These are phyloP conservation scores for Tetracentron sinense DNA, from an alignment of 164 flowering plant genomes.

Conservation along the genomic window DNA sequence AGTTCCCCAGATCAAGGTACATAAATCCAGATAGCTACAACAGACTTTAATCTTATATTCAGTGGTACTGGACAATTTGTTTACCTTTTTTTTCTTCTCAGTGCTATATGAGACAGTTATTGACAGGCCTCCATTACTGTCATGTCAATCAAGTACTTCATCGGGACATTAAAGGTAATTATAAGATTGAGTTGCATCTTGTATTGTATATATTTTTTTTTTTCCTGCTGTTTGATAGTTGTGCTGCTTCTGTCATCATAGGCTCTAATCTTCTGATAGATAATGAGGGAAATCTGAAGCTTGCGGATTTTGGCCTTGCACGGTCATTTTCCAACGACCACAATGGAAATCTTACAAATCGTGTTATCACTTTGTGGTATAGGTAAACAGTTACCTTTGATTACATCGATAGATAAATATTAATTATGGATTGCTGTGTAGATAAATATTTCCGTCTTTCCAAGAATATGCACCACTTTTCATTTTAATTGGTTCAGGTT, in stretches of 20 bases:
- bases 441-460: neutral
- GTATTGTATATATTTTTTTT: too few species aligned
- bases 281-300: conserved; percentile 88
- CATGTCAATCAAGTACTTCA: conserved; percentile 96
- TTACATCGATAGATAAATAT: too few species aligned
- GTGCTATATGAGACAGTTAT: conserved; percentile 95
- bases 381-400: conserved; percentile 50
- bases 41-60: neutral
- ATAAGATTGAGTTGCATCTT: too few species aligned
- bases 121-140: conserved; percentile 94
- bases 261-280: conserved; percentile 97
- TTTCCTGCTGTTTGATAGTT: neutral
- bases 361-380: conserved; percentile 93
- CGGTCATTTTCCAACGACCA: conserved; percentile 74
- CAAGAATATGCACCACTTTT: neutral
- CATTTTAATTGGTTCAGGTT: conserved; percentile 12
- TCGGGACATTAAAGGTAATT: conserved; percentile 86
- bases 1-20: conserved; percentile 94
- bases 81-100: conserved; percentile 26
- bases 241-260: conserved; percentile 23
- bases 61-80: conserved; percentile 12
- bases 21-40: conserved; percentile 9
- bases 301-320: conserved; percentile 98
- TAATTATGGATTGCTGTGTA: neutral
- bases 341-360: conserved; percentile 80